These are phyloP conservation scores for Wallacemonas sp. DNA, from an alignment of 208 protist species.

Conservation along the genomic window DNA sequence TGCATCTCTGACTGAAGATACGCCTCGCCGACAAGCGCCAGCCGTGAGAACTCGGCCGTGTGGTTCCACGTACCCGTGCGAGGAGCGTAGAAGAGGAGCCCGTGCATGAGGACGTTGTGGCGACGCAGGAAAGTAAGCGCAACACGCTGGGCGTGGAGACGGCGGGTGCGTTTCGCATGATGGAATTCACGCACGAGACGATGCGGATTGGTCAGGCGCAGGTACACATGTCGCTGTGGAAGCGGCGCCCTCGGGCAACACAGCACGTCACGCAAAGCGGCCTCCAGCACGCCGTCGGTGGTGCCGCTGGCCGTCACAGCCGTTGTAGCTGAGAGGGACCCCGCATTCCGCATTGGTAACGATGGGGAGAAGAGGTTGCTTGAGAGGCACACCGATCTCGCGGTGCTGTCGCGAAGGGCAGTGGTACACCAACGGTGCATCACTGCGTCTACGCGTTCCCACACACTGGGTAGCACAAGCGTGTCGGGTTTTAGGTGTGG, in stretches of 20 bases:
- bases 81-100: conserved; percentile 72
- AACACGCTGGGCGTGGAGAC: conserved; percentile 39
- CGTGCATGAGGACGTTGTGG: conserved; percentile 88
- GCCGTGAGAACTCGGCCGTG: conserved; percentile 67
- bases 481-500: too few species aligned
- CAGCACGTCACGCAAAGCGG: conserved; percentile 42
- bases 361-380: too few species aligned
- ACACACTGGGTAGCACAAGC: too few species aligned
- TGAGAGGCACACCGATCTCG: too few species aligned
- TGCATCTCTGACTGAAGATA: conserved; percentile 55
- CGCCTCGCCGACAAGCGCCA: conserved; percentile 66
- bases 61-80: conserved; percentile 69
- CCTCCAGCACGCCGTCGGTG: conserved; percentile 25
- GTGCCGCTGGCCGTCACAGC: too few species aligned
- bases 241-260: conserved; percentile 54
- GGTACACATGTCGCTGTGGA: conserved; percentile 49
- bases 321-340: too few species aligned
- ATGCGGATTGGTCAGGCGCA: conserved; percentile 49
- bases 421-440: too few species aligned
- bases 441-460: too few species aligned
- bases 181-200: conserved; percentile 75
- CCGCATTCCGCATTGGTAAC: too few species aligned
- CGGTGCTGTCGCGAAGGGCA: too few species aligned
- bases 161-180: conserved; percentile 41
- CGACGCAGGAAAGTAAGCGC: conserved; percentile 72